These are phyloP conservation scores for Eutrema heterophyllum DNA, from an alignment of 345 rosid genomes.

Conservation along the genomic window DNA sequence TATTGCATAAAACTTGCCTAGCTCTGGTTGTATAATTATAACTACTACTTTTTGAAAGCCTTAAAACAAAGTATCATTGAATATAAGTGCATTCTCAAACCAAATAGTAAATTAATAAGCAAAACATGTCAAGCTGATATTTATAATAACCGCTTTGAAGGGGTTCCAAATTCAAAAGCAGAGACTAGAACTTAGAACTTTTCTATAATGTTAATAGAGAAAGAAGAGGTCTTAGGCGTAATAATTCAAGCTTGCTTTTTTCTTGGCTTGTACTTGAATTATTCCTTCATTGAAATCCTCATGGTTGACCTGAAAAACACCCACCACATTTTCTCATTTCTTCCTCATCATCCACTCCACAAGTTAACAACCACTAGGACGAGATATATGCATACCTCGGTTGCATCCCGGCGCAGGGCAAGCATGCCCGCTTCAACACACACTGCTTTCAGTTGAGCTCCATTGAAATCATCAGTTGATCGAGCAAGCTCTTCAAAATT, in stretches of 20 bases:
- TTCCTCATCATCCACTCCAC: background rate
- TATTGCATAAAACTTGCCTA: background rate
- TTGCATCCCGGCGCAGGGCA: conserved; percentile 91
- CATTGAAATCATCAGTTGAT: conserved; percentile 87
- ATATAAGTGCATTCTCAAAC: background rate
- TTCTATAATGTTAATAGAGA: background rate
- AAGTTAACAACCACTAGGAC: background rate
- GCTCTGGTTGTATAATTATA: background rate
- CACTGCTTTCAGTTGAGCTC: conserved; percentile 90
- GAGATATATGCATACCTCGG: conserved; percentile 36
- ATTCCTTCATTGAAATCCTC: conserved; percentile 64
- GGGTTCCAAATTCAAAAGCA: background rate
- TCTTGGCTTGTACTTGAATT: conserved; percentile 15
- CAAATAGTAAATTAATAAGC: background rate
- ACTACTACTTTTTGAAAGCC: background rate
- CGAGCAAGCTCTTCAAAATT: conserved; percentile 92
- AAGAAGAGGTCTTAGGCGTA: background rate
- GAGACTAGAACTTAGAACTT: background rate
- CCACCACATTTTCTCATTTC: background rate
- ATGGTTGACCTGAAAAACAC: conserved; percentile 59
- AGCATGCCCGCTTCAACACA: conserved; percentile 97
- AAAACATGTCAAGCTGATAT: background rate
- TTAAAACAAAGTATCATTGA: background rate
- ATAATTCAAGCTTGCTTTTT: conserved; percentile 15
- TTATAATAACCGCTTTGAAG: background rate